Evolutionary conservation across 2,329 filamentous ascomycete genomes (phyloP).

Genomic region (Fusarium sp.): DNA sequence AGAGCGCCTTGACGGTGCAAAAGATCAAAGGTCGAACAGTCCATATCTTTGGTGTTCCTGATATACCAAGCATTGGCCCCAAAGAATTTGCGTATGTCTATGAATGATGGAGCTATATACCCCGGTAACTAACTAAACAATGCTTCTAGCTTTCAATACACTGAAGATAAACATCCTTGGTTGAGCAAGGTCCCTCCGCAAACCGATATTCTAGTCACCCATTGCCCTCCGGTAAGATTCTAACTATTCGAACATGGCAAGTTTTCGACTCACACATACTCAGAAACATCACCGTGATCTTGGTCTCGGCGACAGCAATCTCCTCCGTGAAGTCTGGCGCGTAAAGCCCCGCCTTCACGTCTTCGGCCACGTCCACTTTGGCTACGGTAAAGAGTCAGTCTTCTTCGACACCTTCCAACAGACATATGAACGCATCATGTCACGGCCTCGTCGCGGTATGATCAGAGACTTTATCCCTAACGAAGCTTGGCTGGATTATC

Average conservation of each 20-base stretch:
- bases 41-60: constrained; percentile 80
- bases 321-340: constrained; percentile 79
- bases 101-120: background rate
- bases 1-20: constrained; percentile 75
- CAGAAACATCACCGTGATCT: constrained; percentile 76
- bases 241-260: background rate
- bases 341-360: constrained; percentile 81
- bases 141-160: constrained; percentile 77
- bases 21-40: constrained; percentile 69
- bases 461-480: constrained; percentile 62
- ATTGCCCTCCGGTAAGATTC: constrained; percentile 75
- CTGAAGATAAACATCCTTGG: constrained; percentile 76
- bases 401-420: constrained; percentile 81
- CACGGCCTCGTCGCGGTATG: constrained; percentile 56
- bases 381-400: constrained; percentile 75
- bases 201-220: constrained; percentile 84
- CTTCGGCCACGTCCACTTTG: constrained; percentile 87
- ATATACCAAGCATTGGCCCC: constrained; percentile 82
- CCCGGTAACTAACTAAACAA: constrained; percentile 9
- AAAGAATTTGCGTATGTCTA: constrained; percentile 69
- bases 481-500: constrained; percentile 60
- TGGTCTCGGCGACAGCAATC: constrained; percentile 76
- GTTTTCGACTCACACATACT: constrained; percentile 11
- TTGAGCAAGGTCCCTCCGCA: constrained; percentile 75
- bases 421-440: constrained; percentile 75